Conservation (phyloP, 2,329 filamentous ascomycete genomes). For the Penicillium italicum region DNA sequence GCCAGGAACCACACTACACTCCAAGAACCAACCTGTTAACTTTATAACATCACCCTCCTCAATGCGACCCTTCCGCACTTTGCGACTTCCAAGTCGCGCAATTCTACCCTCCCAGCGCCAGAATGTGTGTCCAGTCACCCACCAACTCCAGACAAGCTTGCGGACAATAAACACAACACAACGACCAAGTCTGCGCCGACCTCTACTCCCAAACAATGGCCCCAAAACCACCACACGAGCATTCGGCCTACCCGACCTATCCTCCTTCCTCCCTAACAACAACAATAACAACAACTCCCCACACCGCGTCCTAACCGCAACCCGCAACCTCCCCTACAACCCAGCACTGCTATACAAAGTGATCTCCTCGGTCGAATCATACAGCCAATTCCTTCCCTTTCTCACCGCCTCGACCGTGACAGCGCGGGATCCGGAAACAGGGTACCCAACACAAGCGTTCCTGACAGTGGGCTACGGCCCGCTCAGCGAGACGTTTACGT, state of each 20-base stretch:
- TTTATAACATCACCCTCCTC: background rate
- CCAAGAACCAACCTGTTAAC: background rate
- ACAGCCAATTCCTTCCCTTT: slow-evolving; percentile 87
- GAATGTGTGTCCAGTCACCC: background rate
- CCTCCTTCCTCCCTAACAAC: slow-evolving; percentile 26
- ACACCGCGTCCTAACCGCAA: slow-evolving; percentile 67
- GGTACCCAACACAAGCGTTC: slow-evolving; percentile 66
- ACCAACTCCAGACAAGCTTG: background rate
- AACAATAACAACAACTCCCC: slow-evolving; percentile 35
- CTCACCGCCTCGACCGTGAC: slow-evolving; percentile 76
- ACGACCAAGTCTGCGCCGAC: slow-evolving; percentile 1
- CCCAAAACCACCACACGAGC: slow-evolving; percentile 8
- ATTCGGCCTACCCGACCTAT: slow-evolving; percentile 30
- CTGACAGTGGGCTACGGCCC: slow-evolving; percentile 82
- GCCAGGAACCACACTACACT: background rate
- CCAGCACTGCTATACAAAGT: slow-evolving; percentile 70
- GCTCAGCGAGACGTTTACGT: slow-evolving; percentile 79
- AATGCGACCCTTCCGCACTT: slow-evolving; percentile 13
- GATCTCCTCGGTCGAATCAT: slow-evolving; percentile 83
- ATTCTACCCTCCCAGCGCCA: background rate
- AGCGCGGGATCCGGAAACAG: slow-evolving; percentile 56
- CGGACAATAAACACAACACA: slow-evolving; percentile 15
- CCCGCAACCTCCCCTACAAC: slow-evolving; percentile 73
- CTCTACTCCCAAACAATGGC: slow-evolving; percentile 2
- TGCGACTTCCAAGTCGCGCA: slow-evolving; percentile 17